Evolutionary conservation across 2,329 filamentous ascomycete genomes (phyloP), one percentile per base, ranked within the genome.

Genomic region (Aspergillus aculeatus): DNA sequence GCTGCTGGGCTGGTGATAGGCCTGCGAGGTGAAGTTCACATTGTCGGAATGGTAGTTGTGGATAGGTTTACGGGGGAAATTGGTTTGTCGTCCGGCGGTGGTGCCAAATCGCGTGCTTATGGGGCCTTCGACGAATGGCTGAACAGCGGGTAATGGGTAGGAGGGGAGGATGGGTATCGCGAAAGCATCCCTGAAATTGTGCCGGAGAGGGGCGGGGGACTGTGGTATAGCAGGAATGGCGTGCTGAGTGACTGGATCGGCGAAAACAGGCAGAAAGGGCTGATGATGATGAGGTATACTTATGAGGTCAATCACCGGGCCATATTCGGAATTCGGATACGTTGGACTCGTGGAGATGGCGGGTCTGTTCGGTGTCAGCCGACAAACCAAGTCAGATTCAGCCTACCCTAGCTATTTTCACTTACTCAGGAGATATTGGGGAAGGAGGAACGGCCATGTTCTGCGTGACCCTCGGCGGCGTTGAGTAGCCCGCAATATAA

Each of bases 381-480:
- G 4, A 16, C 19, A 3, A 19, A 16, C 32, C 32, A 35, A 35
- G 24, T 54, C 19, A 2, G 48, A 12, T 19, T n/a, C 24, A 29
- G 19, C 29, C 5, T n/a, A 6, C 5, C 38, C 21, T 12, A 14
- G 16, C 26, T 21, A n/a, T 9, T 14, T 23, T 19, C 9, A 61
- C 72, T 66, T 68, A 78, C 76, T 75, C 74, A 47, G 74, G 70
- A n/a, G 69, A 70, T 35, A 76, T 65, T 2, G 75, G 71, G 24
- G 72, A 75, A 3, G 73, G 68, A 14, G 75, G 72, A 6, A 73
- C 62, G 26, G 71, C 65, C 58, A 69, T 60, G 23, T 68, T 73
- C 29, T 64, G 68, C 31, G 68, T 54, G 19, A 65, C 68, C 52
- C 63, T 63, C 21, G 74, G 70, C n/a, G 74, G 71, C 2, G 70